Evolutionary conservation across 148 eudicot genomes (phyloP), one percentile per base, ranked within the genome.

Genomic region (Gaultheria prostrata): DNA sequence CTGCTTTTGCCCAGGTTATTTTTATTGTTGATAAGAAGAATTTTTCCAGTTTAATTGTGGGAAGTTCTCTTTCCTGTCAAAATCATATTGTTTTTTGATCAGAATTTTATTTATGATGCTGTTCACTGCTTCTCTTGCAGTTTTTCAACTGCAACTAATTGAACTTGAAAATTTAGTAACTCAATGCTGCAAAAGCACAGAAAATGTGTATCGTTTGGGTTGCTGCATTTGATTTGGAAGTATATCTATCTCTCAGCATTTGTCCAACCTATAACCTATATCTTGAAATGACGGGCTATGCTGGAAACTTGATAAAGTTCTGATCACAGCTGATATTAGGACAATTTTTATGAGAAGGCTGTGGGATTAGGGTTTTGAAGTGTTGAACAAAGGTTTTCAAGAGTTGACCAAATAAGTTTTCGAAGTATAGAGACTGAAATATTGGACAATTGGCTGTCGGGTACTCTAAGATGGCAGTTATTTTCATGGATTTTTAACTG

Each of bases 1-100:
- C 90, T 78, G 98, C 99, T 83, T 97, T 97, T 92, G 87, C 90
- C 78, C 98, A 97, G 98, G 99, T 75, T 75, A 18, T 8, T 43
- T 75, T 35, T 75, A 24, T 26, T 11, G 28, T 46, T 45, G 78
- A 45, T 75, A 45, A 8, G 53, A 20, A 82, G 98, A 98, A 85
- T 93, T 95, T 92, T 86, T 88, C 73, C 98, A 91, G 95, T 48
- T 97, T 26, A 82, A 89, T 28, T 50, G 20, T 35, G 50, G 33
- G 82, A 28, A 28, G 75, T 43, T 49, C 32, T 76, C 21, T 49
- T 82, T 35, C 79, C 26, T 46, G 69, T 85, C 0, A 53, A 54
- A 65, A 78, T 76, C 8, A 2, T 51, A 17, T 9, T 30, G 3
- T 72, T 61, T 28, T 28, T 28, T 53, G 14, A 51, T 24, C 48